Evolutionary conservation across 371 early-diverging fungal genomes (phyloP).

Genomic region (Mortierella sp.): DNA sequence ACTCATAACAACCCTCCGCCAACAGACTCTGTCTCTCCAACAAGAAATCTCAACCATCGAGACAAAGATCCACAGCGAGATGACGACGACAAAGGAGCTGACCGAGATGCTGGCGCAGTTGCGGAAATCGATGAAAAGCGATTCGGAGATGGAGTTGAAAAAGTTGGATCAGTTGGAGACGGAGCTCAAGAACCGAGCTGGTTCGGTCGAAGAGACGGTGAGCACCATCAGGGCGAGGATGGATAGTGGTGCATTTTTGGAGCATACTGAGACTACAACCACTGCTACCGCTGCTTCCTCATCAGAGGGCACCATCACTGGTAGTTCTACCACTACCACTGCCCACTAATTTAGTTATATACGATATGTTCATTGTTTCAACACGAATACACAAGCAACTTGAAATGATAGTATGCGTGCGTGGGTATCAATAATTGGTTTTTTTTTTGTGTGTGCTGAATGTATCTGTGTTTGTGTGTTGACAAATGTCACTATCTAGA

Average conservation of each 20-base stretch:
- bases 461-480: not conserved
- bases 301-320: not conserved
- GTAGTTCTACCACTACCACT: not conserved
- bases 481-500: not conserved
- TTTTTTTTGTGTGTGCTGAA: not conserved
- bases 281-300: not conserved
- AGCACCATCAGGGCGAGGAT: not conserved
- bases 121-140: not conserved
- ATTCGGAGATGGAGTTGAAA: conserved; percentile 21
- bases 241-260: conserved; percentile 26
- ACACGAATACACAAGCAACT: not conserved
- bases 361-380: not conserved
- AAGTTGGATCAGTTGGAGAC: conserved; percentile 17
- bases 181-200: conserved; percentile 5
- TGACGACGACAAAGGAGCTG: conserved; percentile 13
- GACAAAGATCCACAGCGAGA: conserved; percentile 10
- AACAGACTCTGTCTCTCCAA: not conserved
- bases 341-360: not conserved
- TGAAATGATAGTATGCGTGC: not conserved
- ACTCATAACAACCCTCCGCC: too few species aligned
- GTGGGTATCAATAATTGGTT: not conserved
- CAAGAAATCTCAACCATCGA: conserved; percentile 18
- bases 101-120: conserved; percentile 10
- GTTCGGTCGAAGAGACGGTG: not conserved
- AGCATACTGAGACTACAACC: not conserved